A percentile compares a stretch with the other conserved stretches of the same genome.
phyloP scores from a whole-genome alignment of 2,329 filamentous ascomycete genomes.

The Ophiostoma quercus region DNA sequence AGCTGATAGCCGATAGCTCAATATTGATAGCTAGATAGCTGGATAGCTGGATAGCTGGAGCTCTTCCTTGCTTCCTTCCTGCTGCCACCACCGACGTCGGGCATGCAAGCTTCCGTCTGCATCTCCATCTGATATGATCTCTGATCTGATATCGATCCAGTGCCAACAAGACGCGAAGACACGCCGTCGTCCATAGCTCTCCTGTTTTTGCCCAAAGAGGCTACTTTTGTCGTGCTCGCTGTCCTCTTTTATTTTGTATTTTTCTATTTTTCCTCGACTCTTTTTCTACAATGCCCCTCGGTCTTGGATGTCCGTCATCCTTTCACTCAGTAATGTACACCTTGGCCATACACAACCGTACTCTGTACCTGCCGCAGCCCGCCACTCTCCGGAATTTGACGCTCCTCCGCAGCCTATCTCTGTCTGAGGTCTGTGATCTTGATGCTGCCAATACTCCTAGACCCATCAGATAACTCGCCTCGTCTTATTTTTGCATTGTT shows the following conservation, averaged over 20 bases:
- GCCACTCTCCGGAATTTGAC: slow-evolving; percentile 6
- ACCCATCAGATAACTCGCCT: background rate
- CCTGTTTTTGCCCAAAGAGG: background rate
- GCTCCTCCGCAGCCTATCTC: background rate
- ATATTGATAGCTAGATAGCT: background rate
- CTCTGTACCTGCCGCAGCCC: background rate
- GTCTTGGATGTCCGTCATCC: slow-evolving; percentile 2
- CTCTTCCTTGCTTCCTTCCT: too few relatives aligned
- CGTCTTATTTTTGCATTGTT: background rate
- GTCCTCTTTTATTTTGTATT: background rate
- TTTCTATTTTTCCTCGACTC: background rate
- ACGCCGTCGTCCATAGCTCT: background rate
- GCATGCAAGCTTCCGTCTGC: background rate
- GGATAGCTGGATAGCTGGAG: background rate
- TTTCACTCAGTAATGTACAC: too few relatives aligned
- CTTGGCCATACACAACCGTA: background rate
- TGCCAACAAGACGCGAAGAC: background rate
- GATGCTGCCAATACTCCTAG: background rate
- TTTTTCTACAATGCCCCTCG: background rate
- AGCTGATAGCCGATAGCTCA: background rate
- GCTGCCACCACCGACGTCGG: background rate
- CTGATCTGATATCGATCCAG: background rate
- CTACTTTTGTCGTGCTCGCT: background rate
- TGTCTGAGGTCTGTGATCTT: background rate
- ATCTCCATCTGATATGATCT: slow-evolving; percentile 2